A percentile compares a stretch with the other conserved stretches of the same genome.
Evolutionary conservation across 441 rosid genomes (phyloP).

Genomic region (Metrosideros polymorpha): DNA sequence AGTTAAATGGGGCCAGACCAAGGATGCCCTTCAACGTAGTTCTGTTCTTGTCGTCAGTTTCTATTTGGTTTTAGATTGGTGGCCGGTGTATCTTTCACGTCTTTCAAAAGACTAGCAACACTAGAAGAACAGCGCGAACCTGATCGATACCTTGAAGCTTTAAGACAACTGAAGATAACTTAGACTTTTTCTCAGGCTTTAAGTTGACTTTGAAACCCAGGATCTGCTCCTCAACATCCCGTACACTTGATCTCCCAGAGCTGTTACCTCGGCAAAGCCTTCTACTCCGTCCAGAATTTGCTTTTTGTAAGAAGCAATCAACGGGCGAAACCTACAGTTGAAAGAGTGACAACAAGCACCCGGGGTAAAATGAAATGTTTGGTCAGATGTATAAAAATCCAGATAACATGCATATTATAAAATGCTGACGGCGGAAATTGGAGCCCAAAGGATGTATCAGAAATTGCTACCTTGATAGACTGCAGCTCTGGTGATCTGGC

Average conservation of each 20-base stretch:
- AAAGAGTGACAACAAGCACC: not conserved
- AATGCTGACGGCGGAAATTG: not conserved
- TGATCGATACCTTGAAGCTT: slow-evolving; percentile 95
- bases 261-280: slow-evolving; percentile 91
- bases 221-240: slow-evolving; percentile 54
- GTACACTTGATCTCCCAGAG: slow-evolving; percentile 93
- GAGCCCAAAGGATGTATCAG: not conserved
- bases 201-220: slow-evolving; percentile 85
- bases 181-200: slow-evolving; percentile 91
- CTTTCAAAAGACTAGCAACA: not conserved
- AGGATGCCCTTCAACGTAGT: not conserved
- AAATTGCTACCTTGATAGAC: slow-evolving; percentile 70
- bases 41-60: not conserved
- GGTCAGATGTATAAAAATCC: not conserved
- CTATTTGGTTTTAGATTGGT: not conserved
- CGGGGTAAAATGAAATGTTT: not conserved
- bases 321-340: slow-evolving; percentile 63
- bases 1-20: no score
- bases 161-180: slow-evolving; percentile 89
- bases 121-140: slow-evolving; percentile 24
- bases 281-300: slow-evolving; percentile 72
- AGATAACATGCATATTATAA: not conserved
- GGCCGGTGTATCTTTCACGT: not conserved
- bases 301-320: slow-evolving; percentile 80
- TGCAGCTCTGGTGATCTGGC: slow-evolving; percentile 96